phyloP scores from a whole-genome alignment of 148 eudicot genomes.

The Rhododendron griersonianum region DNA sequence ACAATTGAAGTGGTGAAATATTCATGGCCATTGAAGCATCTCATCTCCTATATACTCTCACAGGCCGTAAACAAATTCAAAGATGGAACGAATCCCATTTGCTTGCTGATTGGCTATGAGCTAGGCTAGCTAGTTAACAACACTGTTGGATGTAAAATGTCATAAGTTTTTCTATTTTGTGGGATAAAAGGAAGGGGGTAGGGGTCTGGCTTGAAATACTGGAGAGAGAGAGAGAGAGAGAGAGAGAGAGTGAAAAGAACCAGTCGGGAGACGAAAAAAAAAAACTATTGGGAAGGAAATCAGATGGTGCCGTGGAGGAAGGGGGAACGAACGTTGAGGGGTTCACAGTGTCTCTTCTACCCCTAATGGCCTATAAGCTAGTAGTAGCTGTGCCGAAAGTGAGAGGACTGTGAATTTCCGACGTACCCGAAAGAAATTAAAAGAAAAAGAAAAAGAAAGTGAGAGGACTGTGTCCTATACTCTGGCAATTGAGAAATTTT shows the following conservation, averaged over 20 bases:
- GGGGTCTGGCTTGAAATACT: background rate
- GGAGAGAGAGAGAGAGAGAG: background rate
- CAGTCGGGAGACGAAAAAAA: background rate
- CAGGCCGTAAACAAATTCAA: background rate
- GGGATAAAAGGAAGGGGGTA: background rate
- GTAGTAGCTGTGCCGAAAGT: background rate
- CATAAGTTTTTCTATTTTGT: no score
- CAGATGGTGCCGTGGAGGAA: background rate
- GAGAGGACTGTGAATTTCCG: background rate
- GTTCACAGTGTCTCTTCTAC: background rate
- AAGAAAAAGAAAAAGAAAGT: background rate
- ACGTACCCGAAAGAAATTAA: no score
- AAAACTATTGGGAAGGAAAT: background rate
- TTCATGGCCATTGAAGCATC: slow-evolving; percentile 27
- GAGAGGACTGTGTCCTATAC: background rate
- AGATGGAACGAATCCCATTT: background rate
- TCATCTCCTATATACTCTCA: slow-evolving; percentile 5
- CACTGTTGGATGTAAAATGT: background rate
- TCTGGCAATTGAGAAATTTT: no score
- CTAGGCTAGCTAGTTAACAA: background rate
- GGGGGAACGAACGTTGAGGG: background rate
- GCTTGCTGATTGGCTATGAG: background rate
- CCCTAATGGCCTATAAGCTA: background rate
- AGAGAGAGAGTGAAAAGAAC: background rate
- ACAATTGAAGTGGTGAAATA: background rate